Conservation (phyloP, 192 early-diverging fungal genomes). For the Jimgerdemannia flammicorona region DNA sequence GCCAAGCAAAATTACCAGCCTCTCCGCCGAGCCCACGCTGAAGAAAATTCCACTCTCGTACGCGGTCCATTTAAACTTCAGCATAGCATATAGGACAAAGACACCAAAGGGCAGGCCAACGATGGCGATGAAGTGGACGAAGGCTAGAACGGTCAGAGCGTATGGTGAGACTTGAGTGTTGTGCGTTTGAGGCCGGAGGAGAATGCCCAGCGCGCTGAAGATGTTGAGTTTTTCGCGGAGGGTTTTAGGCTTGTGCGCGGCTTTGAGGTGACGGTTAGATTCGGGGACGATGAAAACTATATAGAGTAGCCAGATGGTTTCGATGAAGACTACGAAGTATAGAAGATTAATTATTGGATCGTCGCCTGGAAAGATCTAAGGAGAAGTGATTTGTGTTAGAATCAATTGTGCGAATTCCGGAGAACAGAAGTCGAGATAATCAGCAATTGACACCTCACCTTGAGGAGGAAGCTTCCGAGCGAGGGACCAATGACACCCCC, state of each 20-base stretch:
- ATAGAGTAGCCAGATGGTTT: conserved; percentile 4
- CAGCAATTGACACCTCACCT: not conserved
- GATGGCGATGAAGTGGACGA: conserved; percentile 9
- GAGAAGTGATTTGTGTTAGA: not conserved
- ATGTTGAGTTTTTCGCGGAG: conserved; percentile 24
- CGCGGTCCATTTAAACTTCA: conserved; percentile 40
- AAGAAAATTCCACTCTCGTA: conserved; percentile 37
- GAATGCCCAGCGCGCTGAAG: conserved; percentile 22
- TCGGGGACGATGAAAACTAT: conserved; percentile 22
- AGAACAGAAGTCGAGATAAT: too few species aligned
- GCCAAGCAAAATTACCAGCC: conserved; percentile 25
- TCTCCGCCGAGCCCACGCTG: conserved; percentile 15
- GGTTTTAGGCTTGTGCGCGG: not conserved
- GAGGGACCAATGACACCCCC: conserved; percentile 1
- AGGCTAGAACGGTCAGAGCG: conserved; percentile 15
- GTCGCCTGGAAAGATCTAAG: not conserved
- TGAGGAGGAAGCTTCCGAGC: not conserved
- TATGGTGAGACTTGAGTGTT: conserved; percentile 9
- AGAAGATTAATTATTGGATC: conserved; percentile 1
- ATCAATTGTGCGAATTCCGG: not conserved
- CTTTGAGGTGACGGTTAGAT: conserved; percentile 14
- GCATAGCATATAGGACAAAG: conserved; percentile 34
- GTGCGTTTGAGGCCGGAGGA: conserved; percentile 8
- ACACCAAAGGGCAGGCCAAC: conserved; percentile 8
- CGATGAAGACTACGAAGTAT: conserved; percentile 3